These are phyloP conservation scores for Avicennia marina DNA, from an alignment of 257 asterid species.

Conservation along the genomic window DNA sequence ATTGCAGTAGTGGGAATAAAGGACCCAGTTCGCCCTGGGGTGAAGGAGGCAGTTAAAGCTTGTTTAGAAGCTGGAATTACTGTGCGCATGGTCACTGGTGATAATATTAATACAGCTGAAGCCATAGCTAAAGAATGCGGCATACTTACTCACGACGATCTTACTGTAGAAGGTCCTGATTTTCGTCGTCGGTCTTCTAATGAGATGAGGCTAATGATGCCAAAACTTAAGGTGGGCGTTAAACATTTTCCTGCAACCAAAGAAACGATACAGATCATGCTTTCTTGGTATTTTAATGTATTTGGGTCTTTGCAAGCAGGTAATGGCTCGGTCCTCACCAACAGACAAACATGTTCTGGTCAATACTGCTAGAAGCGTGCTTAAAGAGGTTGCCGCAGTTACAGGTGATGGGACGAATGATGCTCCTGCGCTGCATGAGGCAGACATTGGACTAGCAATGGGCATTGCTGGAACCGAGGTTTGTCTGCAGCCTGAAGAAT, in stretches of 20 bases:
- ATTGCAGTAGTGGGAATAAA: conserved; percentile 85
- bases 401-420: conserved; percentile 98
- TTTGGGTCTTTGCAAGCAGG: conserved; percentile 41
- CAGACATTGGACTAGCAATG: conserved; percentile 94
- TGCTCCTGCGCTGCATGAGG: conserved; percentile 92
- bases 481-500: conserved; percentile 8
- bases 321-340: conserved; percentile 97
- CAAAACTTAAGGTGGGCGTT: conserved; percentile 64
- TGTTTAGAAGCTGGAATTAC: conserved; percentile 88
- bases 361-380: conserved; percentile 57
- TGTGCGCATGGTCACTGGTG: conserved; percentile 97
- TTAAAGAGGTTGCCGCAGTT: conserved; percentile 87
- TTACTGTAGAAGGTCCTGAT: conserved; percentile 84
- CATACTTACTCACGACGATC: conserved; percentile 61
- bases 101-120: conserved; percentile 86
- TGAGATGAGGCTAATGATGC: conserved; percentile 71
- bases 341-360: conserved; percentile 83
- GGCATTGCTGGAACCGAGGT: conserved; percentile 97
- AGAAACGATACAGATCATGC: background rate
- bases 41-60: conserved; percentile 74
- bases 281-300: conserved; percentile 16
- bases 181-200: conserved; percentile 53
- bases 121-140: conserved; percentile 98
- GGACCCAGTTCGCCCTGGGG: conserved; percentile 96
- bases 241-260: background rate